Evolutionary conservation across 164 flowering plant genomes (phyloP).

Genomic region (Dillenia suffruticosa): DNA sequence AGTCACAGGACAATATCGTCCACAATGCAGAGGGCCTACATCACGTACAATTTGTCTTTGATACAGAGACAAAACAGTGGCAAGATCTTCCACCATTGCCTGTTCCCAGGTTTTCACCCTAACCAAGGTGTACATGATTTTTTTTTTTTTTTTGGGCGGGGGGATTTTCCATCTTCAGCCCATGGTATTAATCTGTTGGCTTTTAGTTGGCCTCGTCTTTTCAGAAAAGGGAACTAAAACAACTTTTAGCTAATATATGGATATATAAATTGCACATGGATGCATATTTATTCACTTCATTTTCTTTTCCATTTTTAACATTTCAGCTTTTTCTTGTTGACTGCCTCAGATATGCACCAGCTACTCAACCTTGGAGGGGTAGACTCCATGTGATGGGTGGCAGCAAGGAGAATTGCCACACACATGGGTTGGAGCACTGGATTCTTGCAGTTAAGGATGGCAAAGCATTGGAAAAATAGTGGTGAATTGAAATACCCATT

Average conservation of each 20-base stretch:
- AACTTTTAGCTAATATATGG: too few species aligned
- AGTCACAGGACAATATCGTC: constrained; percentile 90
- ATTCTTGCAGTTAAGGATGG: constrained; percentile 92
- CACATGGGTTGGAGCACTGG: constrained; percentile 89
- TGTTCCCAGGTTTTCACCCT: constrained; percentile 62
- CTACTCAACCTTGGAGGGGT: constrained; percentile 95
- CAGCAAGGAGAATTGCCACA: constrained; percentile 87
- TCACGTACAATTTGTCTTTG: constrained; percentile 64
- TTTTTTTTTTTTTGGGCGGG: too few species aligned
- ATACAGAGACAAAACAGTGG: constrained; percentile 76
- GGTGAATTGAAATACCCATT: constrained; percentile 81
- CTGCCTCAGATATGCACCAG: constrained; percentile 83
- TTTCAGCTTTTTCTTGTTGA: too few species aligned
- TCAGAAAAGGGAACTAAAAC: too few species aligned
- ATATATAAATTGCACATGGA: too few species aligned
- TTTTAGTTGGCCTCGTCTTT: too few species aligned
- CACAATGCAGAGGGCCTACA: constrained; percentile 87
- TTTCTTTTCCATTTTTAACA: too few species aligned
- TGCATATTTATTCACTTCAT: too few species aligned
- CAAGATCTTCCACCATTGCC: constrained; percentile 64
- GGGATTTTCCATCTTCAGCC: too few species aligned
- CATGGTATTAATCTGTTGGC: too few species aligned
- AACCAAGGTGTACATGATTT: background rate
- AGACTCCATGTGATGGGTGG: constrained; percentile 99
- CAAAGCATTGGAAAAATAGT: constrained; percentile 63